These are phyloP conservation scores for Diatrype stigma DNA, from an alignment of 2,329 filamentous ascomycete genomes.

Conservation along the genomic window DNA sequence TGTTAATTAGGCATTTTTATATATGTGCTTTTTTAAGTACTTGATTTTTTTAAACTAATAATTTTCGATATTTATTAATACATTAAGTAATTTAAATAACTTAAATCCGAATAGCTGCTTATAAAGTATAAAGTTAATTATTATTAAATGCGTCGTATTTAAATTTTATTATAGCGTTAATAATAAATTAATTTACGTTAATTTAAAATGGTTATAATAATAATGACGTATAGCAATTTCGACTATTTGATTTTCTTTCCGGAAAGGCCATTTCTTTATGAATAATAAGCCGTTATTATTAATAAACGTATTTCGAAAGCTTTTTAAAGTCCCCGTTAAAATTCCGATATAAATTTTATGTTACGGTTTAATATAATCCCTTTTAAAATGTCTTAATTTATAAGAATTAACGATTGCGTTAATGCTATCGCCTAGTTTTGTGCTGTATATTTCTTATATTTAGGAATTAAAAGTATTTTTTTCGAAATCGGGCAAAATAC, in stretches of 20 bases:
- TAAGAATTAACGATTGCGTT: background rate
- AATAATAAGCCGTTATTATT: too few species aligned
- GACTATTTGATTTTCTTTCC: too few species aligned
- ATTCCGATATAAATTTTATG: background rate
- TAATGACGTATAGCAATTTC: too few species aligned
- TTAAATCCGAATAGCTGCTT: too few species aligned
- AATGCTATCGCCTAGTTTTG: background rate
- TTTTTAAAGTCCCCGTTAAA: background rate
- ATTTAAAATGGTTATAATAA: too few species aligned
- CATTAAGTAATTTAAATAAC: background rate
- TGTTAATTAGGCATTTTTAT: background rate
- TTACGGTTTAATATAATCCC: too few species aligned
- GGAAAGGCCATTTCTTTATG: too few species aligned
- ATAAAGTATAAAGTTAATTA: background rate
- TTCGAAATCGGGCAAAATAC: background rate
- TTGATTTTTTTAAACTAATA: background rate
- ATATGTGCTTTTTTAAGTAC: background rate
- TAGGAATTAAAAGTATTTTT: background rate
- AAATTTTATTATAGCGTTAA: background rate
- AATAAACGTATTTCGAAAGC: too few species aligned
- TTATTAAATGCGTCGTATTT: background rate
- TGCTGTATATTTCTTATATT: too few species aligned
- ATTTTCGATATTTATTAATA: background rate
- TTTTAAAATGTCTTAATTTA: background rate
- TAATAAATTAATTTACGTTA: background rate